These are phyloP conservation scores for Papiliotrema nemorosa DNA, from an alignment of 1,284 basidiomycete species.

Conservation along the genomic window DNA sequence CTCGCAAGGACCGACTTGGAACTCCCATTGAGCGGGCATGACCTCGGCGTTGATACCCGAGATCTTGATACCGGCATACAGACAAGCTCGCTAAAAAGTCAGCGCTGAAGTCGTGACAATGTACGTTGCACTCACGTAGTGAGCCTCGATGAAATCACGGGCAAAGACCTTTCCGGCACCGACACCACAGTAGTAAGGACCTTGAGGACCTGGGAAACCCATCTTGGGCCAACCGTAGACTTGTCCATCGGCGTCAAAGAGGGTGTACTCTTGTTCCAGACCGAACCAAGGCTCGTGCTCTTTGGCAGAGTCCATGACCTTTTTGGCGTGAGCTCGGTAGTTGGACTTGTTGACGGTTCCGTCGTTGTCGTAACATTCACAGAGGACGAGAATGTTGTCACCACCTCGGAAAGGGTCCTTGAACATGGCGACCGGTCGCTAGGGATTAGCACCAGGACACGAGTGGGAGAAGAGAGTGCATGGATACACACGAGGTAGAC, in stretches of 20 bases:
- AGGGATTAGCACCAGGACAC: conserved; percentile 2
- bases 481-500: conserved; percentile 70
- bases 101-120: not conserved
- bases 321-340: conserved; percentile 83
- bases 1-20: conserved; percentile 97
- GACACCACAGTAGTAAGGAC: conserved; percentile 99
- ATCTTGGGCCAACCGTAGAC: conserved; percentile 98
- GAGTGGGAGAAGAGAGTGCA: not conserved
- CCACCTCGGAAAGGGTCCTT: conserved; percentile 99
- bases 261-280: conserved; percentile 98
- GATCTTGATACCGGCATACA: conserved; percentile 96
- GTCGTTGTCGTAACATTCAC: conserved; percentile 98
- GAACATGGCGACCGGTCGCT: conserved; percentile 92
- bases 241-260: conserved; percentile 87
- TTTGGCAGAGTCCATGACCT: conserved; percentile 87
- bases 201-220: conserved; percentile 99
- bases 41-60: conserved; percentile 99
- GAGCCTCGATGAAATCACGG: conserved; percentile 97
- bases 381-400: conserved; percentile 94
- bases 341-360: conserved; percentile 98
- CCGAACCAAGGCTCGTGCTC: conserved; percentile 89
- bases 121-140: conserved; percentile 61
- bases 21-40: conserved; percentile 99
- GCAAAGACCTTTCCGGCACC: conserved; percentile 96
- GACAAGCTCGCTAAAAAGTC: conserved; percentile 58